phyloP scores from a whole-genome alignment of 202 grass and related monocot genomes.

The Setaria italica region DNA sequence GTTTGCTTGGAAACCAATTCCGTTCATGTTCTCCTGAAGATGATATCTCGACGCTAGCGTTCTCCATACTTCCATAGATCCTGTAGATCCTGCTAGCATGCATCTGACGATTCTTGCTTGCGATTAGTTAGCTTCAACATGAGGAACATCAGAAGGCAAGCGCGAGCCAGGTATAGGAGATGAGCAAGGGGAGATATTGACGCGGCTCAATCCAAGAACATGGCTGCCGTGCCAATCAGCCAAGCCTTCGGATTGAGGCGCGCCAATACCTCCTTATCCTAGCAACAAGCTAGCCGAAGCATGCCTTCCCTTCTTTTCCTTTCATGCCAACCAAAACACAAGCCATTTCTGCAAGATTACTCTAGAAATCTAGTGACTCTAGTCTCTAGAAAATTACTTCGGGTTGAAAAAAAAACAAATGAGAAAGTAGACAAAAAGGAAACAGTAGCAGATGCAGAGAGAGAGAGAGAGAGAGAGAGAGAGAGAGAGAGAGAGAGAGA shows the following conservation, averaged over 20 bases:
- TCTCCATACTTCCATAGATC: too few species aligned
- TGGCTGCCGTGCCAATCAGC: conserved; percentile 24
- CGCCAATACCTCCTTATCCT: conserved; percentile 54
- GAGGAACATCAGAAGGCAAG: not conserved
- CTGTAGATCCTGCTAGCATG: not conserved
- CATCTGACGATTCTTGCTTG: not conserved
- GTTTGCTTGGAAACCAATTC: not conserved
- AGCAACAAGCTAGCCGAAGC: conserved; percentile 8
- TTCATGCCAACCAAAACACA: not conserved
- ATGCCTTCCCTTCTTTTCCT: not conserved
- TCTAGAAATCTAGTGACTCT: not conserved
- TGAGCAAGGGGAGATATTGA: conserved; percentile 51
- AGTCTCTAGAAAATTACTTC: not conserved
- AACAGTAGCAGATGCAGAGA: not conserved
- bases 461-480: not conserved
- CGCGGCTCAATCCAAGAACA: conserved; percentile 63
- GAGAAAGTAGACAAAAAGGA: not conserved
- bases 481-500: not conserved
- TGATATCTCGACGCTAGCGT: not conserved
- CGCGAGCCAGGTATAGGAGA: not conserved
- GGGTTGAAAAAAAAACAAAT: not conserved
- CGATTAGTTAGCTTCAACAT: not conserved
- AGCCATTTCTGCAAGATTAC: not conserved
- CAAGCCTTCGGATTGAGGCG: conserved; percentile 55
- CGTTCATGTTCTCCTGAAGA: not conserved